These are phyloP conservation scores for Astrothelium macrocarpum DNA, from an alignment of 495 filamentous ascomycete species.

Conservation along the genomic window DNA sequence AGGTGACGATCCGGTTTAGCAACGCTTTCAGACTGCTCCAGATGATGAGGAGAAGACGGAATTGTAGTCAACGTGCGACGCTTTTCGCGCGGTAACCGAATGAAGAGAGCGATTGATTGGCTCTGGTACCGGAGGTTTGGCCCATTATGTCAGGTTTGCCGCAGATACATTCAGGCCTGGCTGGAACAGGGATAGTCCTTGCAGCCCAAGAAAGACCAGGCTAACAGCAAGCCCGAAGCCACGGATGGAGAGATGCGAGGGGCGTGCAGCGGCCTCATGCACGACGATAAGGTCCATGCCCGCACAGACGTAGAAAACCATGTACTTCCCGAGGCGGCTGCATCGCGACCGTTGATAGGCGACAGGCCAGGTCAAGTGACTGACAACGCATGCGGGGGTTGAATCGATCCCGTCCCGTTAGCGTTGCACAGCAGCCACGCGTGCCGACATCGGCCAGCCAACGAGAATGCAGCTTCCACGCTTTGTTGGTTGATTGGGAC, in stretches of 20 bases:
- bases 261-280: conserved; percentile 18
- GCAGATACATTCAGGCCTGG: background rate
- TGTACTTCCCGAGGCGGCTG: conserved; percentile 11
- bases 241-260: background rate
- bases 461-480: background rate
- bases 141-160: background rate
- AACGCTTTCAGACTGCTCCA: background rate
- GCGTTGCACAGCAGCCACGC: background rate
- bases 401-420: conserved; percentile 1
- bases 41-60: background rate
- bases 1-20: background rate
- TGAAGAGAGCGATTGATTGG: background rate
- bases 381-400: conserved; percentile 49
- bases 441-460: conserved; percentile 8
- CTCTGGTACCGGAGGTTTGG: background rate
- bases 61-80: background rate
- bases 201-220: background rate
- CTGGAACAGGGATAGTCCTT: background rate
- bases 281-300: conserved; percentile 32
- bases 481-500: background rate
- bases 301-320: conserved; percentile 18
- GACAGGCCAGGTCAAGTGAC: conserved; percentile 53
- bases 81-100: conserved; percentile 2
- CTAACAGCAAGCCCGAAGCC: background rate
- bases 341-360: background rate